Evolutionary conservation across 768 basidiomycete genomes (phyloP).

Genomic region (Candolleomyces eurysporus): DNA sequence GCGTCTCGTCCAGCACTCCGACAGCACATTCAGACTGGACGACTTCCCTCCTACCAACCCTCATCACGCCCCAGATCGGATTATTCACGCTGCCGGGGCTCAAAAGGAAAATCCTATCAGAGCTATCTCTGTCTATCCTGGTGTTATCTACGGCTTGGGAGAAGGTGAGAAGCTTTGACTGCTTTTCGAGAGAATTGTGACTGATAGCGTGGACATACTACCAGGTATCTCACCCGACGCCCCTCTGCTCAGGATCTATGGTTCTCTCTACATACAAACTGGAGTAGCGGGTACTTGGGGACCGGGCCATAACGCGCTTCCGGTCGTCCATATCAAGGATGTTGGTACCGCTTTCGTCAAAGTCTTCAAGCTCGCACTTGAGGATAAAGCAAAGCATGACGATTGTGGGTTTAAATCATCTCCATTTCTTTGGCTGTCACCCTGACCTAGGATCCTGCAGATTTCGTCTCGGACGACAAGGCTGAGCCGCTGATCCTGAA

Average conservation of each 20-base stretch:
- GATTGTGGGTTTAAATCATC: slow-evolving; percentile 27
- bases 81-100: slow-evolving; percentile 39
- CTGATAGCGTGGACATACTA: not conserved
- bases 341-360: slow-evolving; percentile 30
- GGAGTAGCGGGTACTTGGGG: slow-evolving; percentile 45
- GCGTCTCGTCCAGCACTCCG: slow-evolving; percentile 31
- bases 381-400: slow-evolving; percentile 41
- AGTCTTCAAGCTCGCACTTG: slow-evolving; percentile 37
- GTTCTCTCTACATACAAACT: slow-evolving; percentile 21
- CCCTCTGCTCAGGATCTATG: not conserved
- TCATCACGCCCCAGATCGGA: slow-evolving; percentile 22
- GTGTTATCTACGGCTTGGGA: slow-evolving; percentile 42
- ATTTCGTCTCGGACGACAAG: slow-evolving; percentile 21
- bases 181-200: not conserved
- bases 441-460: slow-evolving; percentile 18
- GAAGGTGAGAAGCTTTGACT: slow-evolving; percentile 22
- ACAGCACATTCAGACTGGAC: slow-evolving; percentile 33
- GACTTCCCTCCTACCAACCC: slow-evolving; percentile 19
- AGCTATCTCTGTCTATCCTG: slow-evolving; percentile 42
- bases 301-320: slow-evolving; percentile 34
- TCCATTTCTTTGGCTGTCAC: not conserved
- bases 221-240: not conserved
- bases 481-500: too few species aligned
- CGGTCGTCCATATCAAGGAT: slow-evolving; percentile 41
- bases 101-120: slow-evolving; percentile 38